phyloP scores from a whole-genome alignment of 1,284 basidiomycete genomes.

The Trametes polyzona region DNA sequence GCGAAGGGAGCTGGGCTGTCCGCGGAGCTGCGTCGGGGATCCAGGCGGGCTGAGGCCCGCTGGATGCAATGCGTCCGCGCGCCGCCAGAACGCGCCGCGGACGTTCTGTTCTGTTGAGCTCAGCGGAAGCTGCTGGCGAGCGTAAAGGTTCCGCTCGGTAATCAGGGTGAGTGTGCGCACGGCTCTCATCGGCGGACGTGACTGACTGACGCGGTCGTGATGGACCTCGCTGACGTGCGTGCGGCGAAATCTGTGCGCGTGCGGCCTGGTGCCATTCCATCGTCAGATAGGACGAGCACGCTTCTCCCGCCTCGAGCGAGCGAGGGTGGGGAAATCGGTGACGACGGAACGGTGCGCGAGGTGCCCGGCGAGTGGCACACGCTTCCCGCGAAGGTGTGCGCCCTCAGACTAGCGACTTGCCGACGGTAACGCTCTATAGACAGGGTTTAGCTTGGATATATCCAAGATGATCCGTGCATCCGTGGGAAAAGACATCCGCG shows the following conservation, averaged over 20 bases:
- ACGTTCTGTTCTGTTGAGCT: not conserved
- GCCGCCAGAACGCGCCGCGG: not conserved
- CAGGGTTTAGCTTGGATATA: no score
- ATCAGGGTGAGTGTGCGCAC: constrained; percentile 9
- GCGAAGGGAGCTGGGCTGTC: constrained; percentile 2
- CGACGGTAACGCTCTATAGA: constrained; percentile 8
- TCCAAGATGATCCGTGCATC: no score
- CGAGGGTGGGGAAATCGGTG: not conserved
- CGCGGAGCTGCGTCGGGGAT: not conserved
- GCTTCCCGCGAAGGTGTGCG: constrained; percentile 22
- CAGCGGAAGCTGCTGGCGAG: not conserved
- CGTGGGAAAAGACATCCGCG: no score
- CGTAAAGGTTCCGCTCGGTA: constrained; percentile 18
- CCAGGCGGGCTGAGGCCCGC: constrained; percentile 6
- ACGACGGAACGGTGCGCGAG: not conserved
- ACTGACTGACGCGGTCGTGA: constrained; percentile 11
- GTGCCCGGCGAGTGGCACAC: not conserved
- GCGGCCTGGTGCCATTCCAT: not conserved
- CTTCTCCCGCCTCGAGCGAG: constrained; percentile 15
- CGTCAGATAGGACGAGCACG: no score
- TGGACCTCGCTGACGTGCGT: constrained; percentile 12
- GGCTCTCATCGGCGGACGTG: constrained; percentile 20
- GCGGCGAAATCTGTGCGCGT: constrained; percentile 4
- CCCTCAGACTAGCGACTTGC: constrained; percentile 6
- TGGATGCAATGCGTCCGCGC: not conserved